Evolutionary conservation across 805 yeast genomes (phyloP).

Genomic region (Wickerhamiella occidentalis): DNA sequence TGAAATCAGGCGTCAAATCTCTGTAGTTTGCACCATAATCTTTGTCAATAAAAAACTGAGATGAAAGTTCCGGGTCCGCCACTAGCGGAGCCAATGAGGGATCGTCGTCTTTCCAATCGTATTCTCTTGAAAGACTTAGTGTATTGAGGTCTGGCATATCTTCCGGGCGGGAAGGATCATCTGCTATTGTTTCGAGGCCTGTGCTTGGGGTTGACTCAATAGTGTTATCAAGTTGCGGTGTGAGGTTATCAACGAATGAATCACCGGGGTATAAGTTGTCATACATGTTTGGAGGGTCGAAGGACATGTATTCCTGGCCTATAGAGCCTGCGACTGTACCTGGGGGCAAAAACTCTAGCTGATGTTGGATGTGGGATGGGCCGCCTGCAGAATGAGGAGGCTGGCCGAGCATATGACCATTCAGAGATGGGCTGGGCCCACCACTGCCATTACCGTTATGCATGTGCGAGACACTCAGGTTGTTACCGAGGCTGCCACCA

Average conservation of each 20-base stretch:
- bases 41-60: constrained; percentile 5
- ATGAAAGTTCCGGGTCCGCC: constrained; percentile 2
- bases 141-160: constrained; percentile 9
- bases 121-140: not conserved
- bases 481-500: not conserved
- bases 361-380: not conserved
- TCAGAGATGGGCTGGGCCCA: not conserved
- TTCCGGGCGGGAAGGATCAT: not conserved
- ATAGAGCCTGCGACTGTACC: constrained; percentile 6
- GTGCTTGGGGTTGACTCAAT: constrained; percentile 7
- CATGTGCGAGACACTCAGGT: not conserved
- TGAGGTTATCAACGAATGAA: not conserved
- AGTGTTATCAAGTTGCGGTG: constrained; percentile 6
- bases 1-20: constrained; percentile 9
- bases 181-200: not conserved
- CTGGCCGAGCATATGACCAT: not conserved
- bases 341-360: constrained; percentile 3
- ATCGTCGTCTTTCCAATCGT: constrained; percentile 9
- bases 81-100: constrained; percentile 7
- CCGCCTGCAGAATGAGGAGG: not conserved
- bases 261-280: constrained; percentile 6
- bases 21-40: constrained; percentile 4
- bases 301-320: not conserved
- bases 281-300: constrained; percentile 8
- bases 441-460: not conserved